phyloP scores from a whole-genome alignment of 2,329 filamentous ascomycete species.

The Exophiala mesophila region DNA sequence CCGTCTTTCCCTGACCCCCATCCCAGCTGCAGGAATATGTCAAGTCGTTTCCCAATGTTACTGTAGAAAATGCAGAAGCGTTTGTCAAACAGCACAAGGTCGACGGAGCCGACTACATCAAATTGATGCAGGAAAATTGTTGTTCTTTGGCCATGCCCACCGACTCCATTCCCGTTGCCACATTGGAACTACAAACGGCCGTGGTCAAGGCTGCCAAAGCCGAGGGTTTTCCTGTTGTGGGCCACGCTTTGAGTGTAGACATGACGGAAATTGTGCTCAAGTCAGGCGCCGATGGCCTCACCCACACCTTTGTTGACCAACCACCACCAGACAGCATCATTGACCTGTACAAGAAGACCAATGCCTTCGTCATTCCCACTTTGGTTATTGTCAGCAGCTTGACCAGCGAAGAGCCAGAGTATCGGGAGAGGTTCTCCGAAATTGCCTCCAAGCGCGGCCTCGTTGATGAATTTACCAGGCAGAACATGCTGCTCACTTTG shows the following conservation, averaged over 20 bases:
- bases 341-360: conserved; percentile 23
- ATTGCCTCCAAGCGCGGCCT: conserved; percentile 24
- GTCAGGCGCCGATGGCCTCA: conserved; percentile 25
- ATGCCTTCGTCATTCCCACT: conserved; percentile 27
- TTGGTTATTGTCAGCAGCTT: conserved; percentile 19
- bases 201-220: conserved; percentile 24
- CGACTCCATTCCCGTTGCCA: conserved; percentile 21
- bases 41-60: conserved; percentile 46
- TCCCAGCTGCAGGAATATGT: conserved; percentile 34
- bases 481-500: conserved; percentile 27
- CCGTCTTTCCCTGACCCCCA: conserved; percentile 5
- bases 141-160: conserved; percentile 27
- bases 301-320: conserved; percentile 29
- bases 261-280: conserved; percentile 26
- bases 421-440: conserved; percentile 22
- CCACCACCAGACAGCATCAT: conserved; percentile 19
- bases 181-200: conserved; percentile 37
- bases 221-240: conserved; percentile 18
- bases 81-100: conserved; percentile 23
- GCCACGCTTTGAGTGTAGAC: conserved; percentile 22
- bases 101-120: conserved; percentile 26
- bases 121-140: conserved; percentile 28
- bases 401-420: conserved; percentile 22
- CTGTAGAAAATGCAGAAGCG: conserved; percentile 37
- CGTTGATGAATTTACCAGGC: conserved; percentile 26